phyloP scores from a whole-genome alignment of 768 basidiomycete species.

The Mycena amicta region DNA sequence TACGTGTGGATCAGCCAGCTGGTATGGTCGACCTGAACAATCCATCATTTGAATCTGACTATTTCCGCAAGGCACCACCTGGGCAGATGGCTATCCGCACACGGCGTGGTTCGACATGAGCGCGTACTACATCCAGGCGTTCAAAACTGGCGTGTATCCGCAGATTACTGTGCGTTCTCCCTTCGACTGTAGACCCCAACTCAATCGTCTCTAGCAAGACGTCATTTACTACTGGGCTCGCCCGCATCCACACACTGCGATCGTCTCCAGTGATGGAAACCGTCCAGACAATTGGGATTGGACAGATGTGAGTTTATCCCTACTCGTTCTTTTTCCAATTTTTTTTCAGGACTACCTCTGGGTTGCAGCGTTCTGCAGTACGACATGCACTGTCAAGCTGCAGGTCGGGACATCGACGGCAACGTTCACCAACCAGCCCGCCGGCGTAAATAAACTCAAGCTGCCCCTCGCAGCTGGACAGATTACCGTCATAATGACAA shows the following conservation, averaged over 20 bases:
- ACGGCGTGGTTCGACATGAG: slow-evolving; percentile 64
- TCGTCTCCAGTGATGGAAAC: slow-evolving; percentile 44
- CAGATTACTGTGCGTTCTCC: slow-evolving; percentile 49
- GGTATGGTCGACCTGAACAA: slow-evolving; percentile 19
- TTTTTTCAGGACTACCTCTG: slow-evolving; percentile 59
- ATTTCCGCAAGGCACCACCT: slow-evolving; percentile 36
- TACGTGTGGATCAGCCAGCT: slow-evolving; percentile 50
- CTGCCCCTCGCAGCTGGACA: slow-evolving; percentile 56
- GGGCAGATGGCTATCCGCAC: slow-evolving; percentile 47
- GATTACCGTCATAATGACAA: slow-evolving; percentile 57
- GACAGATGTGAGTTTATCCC: slow-evolving; percentile 50
- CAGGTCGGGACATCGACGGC: slow-evolving; percentile 42
- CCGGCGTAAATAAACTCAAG: slow-evolving; percentile 66
- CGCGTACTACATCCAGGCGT: slow-evolving; percentile 66
- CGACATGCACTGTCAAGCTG: slow-evolving; percentile 55
- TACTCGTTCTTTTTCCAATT: no score
- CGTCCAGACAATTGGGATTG: slow-evolving; percentile 53
- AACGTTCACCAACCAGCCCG: slow-evolving; percentile 41
- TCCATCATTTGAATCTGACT: background rate
- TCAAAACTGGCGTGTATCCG: slow-evolving; percentile 67
- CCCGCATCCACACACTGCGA: slow-evolving; percentile 59
- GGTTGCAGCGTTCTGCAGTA: slow-evolving; percentile 63
- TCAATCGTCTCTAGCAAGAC: slow-evolving; percentile 37
- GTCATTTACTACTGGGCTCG: slow-evolving; percentile 63
- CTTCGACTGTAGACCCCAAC: background rate